phyloP scores from a whole-genome alignment of 208 protist genomes.

The Acanthamoeba healyi region DNA sequence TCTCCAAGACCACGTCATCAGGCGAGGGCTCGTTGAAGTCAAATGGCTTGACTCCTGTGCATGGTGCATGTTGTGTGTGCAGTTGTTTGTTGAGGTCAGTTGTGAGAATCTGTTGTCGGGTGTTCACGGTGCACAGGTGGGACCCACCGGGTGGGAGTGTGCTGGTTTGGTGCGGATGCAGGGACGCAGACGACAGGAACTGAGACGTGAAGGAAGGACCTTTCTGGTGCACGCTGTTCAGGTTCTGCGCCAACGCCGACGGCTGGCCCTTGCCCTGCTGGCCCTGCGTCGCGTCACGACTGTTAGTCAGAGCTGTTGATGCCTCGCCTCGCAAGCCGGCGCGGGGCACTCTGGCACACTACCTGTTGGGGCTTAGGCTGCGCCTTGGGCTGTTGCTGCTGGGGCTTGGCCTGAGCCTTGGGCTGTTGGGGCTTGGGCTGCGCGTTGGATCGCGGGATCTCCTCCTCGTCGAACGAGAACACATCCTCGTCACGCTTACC shows the following conservation, averaged over 20 bases:
- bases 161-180: not conserved
- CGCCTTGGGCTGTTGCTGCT: conserved; percentile 12
- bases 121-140: not conserved
- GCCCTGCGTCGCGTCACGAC: not conserved
- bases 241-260: conserved; percentile 36
- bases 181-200: conserved; percentile 4
- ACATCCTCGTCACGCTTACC: conserved; percentile 13
- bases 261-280: conserved; percentile 20
- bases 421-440: not conserved
- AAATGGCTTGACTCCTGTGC: not conserved
- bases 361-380: not conserved
- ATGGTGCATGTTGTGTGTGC: not conserved
- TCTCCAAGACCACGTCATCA: conserved; percentile 61
- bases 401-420: not conserved
- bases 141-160: conserved; percentile 1
- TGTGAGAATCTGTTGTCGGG: too few species aligned
- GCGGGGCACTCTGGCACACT: too few species aligned
- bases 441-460: not conserved
- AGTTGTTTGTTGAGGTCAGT: too few species aligned
- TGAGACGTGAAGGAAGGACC: conserved; percentile 37
- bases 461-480: conserved; percentile 9
- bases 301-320: too few species aligned
- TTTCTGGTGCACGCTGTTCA: conserved; percentile 37
- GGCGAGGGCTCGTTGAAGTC: conserved; percentile 46
- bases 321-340: too few species aligned